Evolutionary conservation across 1,284 basidiomycete genomes (phyloP).

Genomic region (Ustilago nuda): DNA sequence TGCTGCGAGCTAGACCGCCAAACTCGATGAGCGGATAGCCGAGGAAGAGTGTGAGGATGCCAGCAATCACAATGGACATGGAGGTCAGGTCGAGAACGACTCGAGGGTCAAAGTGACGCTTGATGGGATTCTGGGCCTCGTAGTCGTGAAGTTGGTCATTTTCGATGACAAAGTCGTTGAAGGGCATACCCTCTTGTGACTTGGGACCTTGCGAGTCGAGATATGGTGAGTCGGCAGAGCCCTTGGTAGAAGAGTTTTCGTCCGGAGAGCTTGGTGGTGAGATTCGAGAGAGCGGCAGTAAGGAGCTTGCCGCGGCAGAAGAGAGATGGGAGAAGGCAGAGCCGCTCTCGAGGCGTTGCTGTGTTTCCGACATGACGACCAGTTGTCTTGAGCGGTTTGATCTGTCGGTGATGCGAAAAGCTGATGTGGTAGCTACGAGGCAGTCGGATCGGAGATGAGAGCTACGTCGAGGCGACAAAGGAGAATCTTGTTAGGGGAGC

Average conservation of each 20-base stretch:
- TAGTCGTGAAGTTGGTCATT: conserved; percentile 52
- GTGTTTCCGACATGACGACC: conserved; percentile 22
- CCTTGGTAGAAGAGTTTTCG: conserved; percentile 18
- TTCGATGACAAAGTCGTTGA: conserved; percentile 52
- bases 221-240: conserved; percentile 38
- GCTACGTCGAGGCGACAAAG: background rate
- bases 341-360: conserved; percentile 17
- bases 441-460: background rate
- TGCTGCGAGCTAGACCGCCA: background rate
- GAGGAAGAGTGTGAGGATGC: conserved; percentile 77
- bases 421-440: background rate
- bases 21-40: conserved; percentile 78
- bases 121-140: conserved; percentile 29
- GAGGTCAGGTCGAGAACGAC: conserved; percentile 43
- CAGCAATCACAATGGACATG: conserved; percentile 70
- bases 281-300: conserved; percentile 11
- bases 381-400: background rate
- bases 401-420: background rate
- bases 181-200: conserved; percentile 31
- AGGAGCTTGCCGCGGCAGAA: background rate
- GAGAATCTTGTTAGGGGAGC: background rate
- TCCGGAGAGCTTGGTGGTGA: conserved; percentile 22
- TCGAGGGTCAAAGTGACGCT: conserved; percentile 30
- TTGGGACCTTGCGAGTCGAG: conserved; percentile 27
- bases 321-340: conserved; percentile 9